Evolutionary conservation across 768 basidiomycete genomes (phyloP).

Genomic region (Coprinopsis marcescibilis): DNA sequence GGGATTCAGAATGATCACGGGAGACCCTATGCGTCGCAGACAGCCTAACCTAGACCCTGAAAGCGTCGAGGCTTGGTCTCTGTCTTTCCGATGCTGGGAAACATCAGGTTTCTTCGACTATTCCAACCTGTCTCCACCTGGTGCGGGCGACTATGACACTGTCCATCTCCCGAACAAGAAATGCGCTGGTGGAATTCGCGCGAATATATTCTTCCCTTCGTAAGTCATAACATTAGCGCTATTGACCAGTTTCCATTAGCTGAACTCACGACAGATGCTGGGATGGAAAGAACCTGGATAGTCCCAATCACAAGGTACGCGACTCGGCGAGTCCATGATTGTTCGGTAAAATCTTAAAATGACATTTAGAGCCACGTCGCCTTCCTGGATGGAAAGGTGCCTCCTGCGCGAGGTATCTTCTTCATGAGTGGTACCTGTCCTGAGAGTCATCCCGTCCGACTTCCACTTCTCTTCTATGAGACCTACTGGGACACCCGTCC

Average conservation of each 20-base stretch:
- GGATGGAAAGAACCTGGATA: constrained; percentile 9
- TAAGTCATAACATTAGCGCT: not conserved
- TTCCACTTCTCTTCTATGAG: constrained; percentile 7
- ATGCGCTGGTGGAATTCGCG: constrained; percentile 4
- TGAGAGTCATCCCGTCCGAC: constrained; percentile 3
- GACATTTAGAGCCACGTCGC: constrained; percentile 6
- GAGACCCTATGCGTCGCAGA: constrained; percentile 6
- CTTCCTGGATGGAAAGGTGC: constrained; percentile 1
- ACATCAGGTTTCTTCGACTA: not conserved
- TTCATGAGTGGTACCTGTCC: constrained; percentile 6
- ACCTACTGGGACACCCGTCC: constrained; percentile 10
- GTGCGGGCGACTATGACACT: constrained; percentile 3
- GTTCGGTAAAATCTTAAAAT: not conserved
- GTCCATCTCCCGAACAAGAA: constrained; percentile 5
- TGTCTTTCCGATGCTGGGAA: constrained; percentile 6
- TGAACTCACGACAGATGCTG: constrained; percentile 3
- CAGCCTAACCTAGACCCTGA: not conserved
- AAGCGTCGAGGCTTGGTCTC: not conserved
- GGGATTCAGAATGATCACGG: constrained; percentile 2
- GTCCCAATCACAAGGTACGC: constrained; percentile 8
- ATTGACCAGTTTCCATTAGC: not conserved
- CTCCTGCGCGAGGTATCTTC: not conserved
- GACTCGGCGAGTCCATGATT: too few species aligned
- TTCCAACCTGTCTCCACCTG: not conserved
- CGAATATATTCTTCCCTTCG: constrained; percentile 12